Evolutionary conservation across 176 grass and related monocot species (phyloP).

Genomic region (Oryza australiensis): DNA sequence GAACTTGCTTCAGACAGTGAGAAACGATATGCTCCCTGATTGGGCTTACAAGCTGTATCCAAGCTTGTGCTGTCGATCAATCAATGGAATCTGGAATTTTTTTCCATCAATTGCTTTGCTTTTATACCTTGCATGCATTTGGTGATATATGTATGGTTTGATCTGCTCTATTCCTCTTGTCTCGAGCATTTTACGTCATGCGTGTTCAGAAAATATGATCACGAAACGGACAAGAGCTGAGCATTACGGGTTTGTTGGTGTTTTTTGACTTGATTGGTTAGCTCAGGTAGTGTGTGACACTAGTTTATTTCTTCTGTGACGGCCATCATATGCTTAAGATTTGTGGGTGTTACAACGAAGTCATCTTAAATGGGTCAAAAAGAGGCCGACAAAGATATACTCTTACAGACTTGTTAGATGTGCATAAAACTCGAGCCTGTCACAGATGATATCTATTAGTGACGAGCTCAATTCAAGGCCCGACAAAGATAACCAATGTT

Average conservation of each 20-base stretch:
- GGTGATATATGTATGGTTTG: neutral
- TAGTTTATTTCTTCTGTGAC: too few relatives aligned
- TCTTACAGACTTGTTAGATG: too few relatives aligned
- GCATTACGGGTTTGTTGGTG: neutral
- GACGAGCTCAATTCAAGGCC: too few relatives aligned
- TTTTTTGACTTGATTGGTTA: neutral
- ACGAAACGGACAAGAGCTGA: neutral
- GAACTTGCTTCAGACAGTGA: neutral
- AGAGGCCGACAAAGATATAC: too few relatives aligned
- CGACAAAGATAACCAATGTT: too few relatives aligned
- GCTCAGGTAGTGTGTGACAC: neutral
- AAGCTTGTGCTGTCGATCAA: constrained; percentile 38
- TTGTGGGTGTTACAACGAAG: too few relatives aligned
- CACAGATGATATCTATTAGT: too few relatives aligned
- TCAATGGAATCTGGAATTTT: constrained; percentile 29
- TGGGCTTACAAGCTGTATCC: constrained; percentile 42
- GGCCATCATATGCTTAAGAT: too few relatives aligned
- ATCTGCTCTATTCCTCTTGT: neutral
- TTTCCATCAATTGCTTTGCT: neutral
- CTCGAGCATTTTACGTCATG: neutral
- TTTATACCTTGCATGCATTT: neutral
- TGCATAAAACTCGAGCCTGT: too few relatives aligned
- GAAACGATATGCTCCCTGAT: constrained; percentile 39
- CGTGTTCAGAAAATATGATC: neutral
- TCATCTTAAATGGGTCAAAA: too few relatives aligned